Conservation (phyloP, 345 rosid genomes). For the Citropsis articulata region DNA sequence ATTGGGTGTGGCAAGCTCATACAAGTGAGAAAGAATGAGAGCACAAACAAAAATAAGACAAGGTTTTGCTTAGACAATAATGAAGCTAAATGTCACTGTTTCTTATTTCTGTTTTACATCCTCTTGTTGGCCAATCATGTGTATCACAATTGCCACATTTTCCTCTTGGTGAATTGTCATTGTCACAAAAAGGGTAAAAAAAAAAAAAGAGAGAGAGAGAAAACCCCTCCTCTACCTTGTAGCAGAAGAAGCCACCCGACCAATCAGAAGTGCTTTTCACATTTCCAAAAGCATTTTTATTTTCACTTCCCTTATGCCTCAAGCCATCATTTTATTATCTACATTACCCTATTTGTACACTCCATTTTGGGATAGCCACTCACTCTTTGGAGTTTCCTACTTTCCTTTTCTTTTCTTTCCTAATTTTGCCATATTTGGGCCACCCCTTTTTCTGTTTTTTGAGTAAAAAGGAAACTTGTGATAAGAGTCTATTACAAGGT, state of each 20-base stretch:
- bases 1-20: slow-evolving; percentile 39
- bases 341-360: background rate
- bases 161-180: slow-evolving; percentile 58
- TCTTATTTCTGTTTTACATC: slow-evolving; percentile 17
- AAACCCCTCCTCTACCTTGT: slow-evolving; percentile 36
- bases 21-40: slow-evolving; percentile 18
- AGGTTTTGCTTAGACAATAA: slow-evolving; percentile 44
- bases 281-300: slow-evolving; percentile 29
- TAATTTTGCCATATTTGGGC: slow-evolving; percentile 17
- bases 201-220: background rate
- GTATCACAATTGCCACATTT: slow-evolving; percentile 25
- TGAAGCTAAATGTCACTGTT: slow-evolving; percentile 22
- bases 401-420: background rate
- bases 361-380: background rate
- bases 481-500: slow-evolving; percentile 17
- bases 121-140: slow-evolving; percentile 45
- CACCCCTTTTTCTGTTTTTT: slow-evolving; percentile 22
- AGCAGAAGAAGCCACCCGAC: slow-evolving; percentile 62
- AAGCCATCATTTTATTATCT: slow-evolving; percentile 22
- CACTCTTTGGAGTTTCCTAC: background rate
- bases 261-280: slow-evolving; percentile 50
- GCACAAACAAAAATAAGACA: background rate
- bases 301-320: slow-evolving; percentile 31
- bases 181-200: slow-evolving; percentile 21
- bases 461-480: slow-evolving; percentile 14